Percentiles rank a stretch among this genome's conserved stretches.
Conservation (phyloP, 179 eudicot genomes). For the Monotropa hypopitys region DNA sequence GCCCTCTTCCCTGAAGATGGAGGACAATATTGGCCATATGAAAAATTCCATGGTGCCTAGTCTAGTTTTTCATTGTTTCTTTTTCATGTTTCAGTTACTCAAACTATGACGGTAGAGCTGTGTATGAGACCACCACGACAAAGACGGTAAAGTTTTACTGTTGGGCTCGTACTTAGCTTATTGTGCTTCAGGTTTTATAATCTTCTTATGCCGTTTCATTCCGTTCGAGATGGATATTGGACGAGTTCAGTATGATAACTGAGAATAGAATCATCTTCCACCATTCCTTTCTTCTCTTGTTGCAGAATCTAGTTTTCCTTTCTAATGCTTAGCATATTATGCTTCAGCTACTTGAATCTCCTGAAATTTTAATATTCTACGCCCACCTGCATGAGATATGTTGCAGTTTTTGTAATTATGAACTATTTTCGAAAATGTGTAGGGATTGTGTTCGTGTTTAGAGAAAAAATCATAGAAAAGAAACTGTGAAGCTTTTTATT, state of each 20-base stretch:
- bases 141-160: conserved; percentile 31
- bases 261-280: background rate
- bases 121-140: conserved; percentile 20
- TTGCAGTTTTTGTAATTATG: background rate
- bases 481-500: background rate
- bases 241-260: background rate
- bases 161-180: background rate
- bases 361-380: background rate
- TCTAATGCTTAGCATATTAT: background rate
- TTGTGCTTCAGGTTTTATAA: background rate
- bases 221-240: background rate
- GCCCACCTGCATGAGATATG: background rate
- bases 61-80: conserved; percentile 13
- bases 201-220: background rate
- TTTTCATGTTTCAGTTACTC: conserved; percentile 29
- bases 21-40: background rate
- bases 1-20: conserved; percentile 21
- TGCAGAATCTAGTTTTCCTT: background rate
- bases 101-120: conserved; percentile 35
- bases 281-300: background rate
- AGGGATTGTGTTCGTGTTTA: background rate
- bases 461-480: background rate
- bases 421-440: background rate
- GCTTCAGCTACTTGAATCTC: background rate
- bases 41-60: background rate